Evolutionary conservation across 768 basidiomycete genomes (phyloP), one percentile per base, ranked within the genome.

Genomic region (Leccinum broughii): DNA sequence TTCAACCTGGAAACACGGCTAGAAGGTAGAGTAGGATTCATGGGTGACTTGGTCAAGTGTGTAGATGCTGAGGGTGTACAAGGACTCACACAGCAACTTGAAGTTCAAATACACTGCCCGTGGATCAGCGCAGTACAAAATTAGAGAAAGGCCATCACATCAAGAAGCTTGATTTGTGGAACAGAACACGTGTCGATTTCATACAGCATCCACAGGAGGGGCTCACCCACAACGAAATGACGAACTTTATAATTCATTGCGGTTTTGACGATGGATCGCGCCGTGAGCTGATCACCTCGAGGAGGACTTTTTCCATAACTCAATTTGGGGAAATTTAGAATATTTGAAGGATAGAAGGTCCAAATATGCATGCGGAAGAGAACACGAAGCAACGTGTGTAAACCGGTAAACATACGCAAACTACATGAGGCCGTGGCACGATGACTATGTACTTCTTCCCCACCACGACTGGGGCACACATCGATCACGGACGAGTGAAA

Each of bases 1-100:
- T 66, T 70, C 15, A 82, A 64, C n/a, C 56, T 64, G 3, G 60
- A 10, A 51, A 46, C 30, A 20, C 67, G 64, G 10, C 17, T 51
- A 5, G 63, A 34, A 24, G 10, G 54, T 9, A 6, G 39, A 6
- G 56, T 5, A 24, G 60, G 32, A 30, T 52, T 9, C 66, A 60
- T 65, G 49, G 3, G 9, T 32, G 51, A n/a, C 13, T 15, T 24
- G 24, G 26, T 44, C 24, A 15, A 30, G 22, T 10, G 11, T 55
- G 15, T 32, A 15, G 52, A 28, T 14, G 30, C 34, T 55, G 44
- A 61, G 28, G 26, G 41, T 28, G 9, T 13, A 22, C 17, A 6
- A 35, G 20, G 6, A 20, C 13, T 20, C 48, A 14, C 22, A 13
- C 39, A 55, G 26, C 10, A 15, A 4, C 28, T 61, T 53, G n/a